These are phyloP conservation scores for Exophiala viscosa DNA, from an alignment of 2,329 filamentous ascomycete genomes.

Conservation along the genomic window DNA sequence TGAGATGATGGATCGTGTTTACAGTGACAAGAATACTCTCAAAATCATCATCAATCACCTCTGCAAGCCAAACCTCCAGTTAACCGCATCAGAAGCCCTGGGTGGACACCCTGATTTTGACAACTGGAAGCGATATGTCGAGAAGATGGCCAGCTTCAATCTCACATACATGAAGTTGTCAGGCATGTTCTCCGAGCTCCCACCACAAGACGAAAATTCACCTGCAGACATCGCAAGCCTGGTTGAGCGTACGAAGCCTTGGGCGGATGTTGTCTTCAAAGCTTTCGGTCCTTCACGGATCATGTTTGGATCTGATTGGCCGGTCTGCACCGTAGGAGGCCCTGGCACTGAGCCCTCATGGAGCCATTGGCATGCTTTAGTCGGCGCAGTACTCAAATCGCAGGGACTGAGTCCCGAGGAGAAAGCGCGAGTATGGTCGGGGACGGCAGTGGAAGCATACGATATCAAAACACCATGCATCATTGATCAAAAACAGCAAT, in stretches of 20 bases:
- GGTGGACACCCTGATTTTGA: constrained; percentile 55
- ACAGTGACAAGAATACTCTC: constrained; percentile 54
- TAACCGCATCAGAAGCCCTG: constrained; percentile 33
- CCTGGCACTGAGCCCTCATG: constrained; percentile 60
- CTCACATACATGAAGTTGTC: constrained; percentile 89
- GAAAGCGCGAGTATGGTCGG: constrained; percentile 65
- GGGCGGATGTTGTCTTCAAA: constrained; percentile 68
- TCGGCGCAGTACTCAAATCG: constrained; percentile 59
- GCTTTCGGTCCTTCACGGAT: constrained; percentile 68
- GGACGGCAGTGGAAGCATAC: constrained; percentile 71
- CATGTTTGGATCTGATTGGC: constrained; percentile 95
- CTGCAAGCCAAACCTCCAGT: constrained; percentile 76
- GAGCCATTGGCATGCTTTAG: constrained; percentile 69
- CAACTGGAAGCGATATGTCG: constrained; percentile 67
- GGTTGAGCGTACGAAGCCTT: constrained; percentile 62
- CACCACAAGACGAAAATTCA: constrained; percentile 37
- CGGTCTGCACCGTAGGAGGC: constrained; percentile 72
- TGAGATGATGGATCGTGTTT: constrained; percentile 66
- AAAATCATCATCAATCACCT: constrained; percentile 77
- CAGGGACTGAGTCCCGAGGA: constrained; percentile 56
- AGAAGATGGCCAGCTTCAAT: constrained; percentile 60
- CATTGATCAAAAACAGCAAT: not conserved
- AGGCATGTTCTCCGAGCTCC: constrained; percentile 77
- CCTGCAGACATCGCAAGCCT: constrained; percentile 51
- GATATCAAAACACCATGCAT: constrained; percentile 16